These are phyloP conservation scores for Aspergillus latus DNA, from an alignment of 2,329 filamentous ascomycete species.

Conservation along the genomic window DNA sequence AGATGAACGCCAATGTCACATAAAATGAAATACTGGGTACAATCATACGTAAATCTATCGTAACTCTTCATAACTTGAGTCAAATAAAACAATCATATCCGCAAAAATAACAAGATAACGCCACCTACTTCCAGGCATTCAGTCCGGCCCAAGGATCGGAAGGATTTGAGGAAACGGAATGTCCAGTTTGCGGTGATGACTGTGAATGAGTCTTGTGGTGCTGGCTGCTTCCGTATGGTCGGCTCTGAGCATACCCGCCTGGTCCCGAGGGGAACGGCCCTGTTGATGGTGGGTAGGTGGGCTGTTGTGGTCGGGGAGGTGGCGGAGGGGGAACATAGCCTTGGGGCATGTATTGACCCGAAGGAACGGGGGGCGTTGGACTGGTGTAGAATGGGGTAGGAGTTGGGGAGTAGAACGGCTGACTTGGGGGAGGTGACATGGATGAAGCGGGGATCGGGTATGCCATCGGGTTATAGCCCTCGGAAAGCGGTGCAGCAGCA, in stretches of 20 bases:
- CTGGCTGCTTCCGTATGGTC: conserved; percentile 41
- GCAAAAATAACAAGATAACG: background rate
- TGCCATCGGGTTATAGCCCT: conserved; percentile 53
- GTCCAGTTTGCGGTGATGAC: conserved; percentile 24
- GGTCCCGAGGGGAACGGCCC: conserved; percentile 57
- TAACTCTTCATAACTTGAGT: conserved; percentile 19
- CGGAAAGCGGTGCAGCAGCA: conserved; percentile 42
- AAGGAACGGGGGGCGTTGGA: conserved; percentile 39
- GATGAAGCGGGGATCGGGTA: conserved; percentile 45
- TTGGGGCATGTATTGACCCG: conserved; percentile 54
- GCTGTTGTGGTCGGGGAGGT: conserved; percentile 62
- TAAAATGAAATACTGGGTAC: conserved; percentile 1
- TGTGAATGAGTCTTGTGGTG: conserved; percentile 42
- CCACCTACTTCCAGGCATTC: conserved; percentile 63
- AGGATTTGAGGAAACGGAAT: conserved; percentile 28
- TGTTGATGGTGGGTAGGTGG: conserved; percentile 43
- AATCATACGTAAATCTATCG: conserved; percentile 22
- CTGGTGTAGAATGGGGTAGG: conserved; percentile 37
- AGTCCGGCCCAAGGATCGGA: conserved; percentile 70
- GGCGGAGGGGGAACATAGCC: conserved; percentile 68
- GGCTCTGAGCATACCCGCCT: conserved; percentile 55
- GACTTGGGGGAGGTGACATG: conserved; percentile 45
- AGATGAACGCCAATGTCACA: background rate
- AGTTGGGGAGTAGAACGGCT: conserved; percentile 39
- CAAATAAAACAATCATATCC: background rate